Evolutionary conservation across 192 early-diverging fungal genomes (phyloP).

Genomic region (Pilobolus umbonatus): DNA sequence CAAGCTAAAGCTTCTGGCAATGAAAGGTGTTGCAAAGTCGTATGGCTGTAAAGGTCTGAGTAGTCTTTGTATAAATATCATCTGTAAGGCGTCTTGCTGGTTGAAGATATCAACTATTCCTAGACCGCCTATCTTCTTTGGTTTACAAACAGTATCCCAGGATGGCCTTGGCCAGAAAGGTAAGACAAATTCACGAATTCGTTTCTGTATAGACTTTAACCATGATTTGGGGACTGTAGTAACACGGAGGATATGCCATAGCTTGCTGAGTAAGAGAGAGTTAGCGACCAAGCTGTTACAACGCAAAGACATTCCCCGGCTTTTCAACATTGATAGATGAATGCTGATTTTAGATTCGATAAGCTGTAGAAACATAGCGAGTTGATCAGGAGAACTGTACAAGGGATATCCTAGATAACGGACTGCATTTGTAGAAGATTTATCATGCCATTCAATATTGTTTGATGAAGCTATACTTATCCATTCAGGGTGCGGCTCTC

Average conservation of each 20-base stretch:
- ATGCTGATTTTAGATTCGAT: not conserved
- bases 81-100: not conserved
- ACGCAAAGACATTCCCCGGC: not conserved
- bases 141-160: not conserved
- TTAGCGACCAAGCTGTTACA: not conserved
- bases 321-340: not conserved
- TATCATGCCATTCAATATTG: not conserved
- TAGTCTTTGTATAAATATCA: not conserved
- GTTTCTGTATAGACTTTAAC: not conserved
- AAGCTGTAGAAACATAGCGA: not conserved
- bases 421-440: not conserved
- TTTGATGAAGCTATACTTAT: not conserved
- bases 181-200: not conserved
- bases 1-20: not conserved
- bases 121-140: not conserved
- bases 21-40: not conserved
- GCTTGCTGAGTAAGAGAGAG: not conserved
- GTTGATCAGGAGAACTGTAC: not conserved
- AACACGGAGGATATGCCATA: not conserved
- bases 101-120: not conserved
- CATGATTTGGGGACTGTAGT: not conserved
- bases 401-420: constrained; percentile 1
- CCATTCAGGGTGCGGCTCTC: not conserved
- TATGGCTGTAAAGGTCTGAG: not conserved
- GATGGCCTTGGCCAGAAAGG: not conserved